phyloP scores from a whole-genome alignment of 164 flowering plant genomes.

The Stephania yunnanensis region DNA sequence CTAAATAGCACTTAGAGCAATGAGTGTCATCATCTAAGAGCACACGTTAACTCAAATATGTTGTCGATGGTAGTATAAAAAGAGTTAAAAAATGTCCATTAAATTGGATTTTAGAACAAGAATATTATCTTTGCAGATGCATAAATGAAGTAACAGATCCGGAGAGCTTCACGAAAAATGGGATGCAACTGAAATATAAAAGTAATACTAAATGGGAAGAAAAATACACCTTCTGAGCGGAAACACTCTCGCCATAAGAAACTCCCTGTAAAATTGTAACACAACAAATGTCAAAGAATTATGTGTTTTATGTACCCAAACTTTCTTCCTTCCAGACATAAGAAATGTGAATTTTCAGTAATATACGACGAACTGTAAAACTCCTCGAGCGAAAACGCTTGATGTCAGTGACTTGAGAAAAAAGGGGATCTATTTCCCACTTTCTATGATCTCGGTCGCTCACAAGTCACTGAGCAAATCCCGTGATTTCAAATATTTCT shows the following conservation, averaged over 20 bases:
- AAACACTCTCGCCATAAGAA: slow-evolving; percentile 26
- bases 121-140: no score
- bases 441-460: no score
- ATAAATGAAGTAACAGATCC: no score
- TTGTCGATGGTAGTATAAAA: no score
- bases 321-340: neutral
- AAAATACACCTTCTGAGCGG: slow-evolving; percentile 32
- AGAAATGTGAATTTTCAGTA: neutral
- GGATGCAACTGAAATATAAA: neutral
- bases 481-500: neutral
- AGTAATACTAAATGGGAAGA: neutral
- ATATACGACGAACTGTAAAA: neutral
- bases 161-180: neutral
- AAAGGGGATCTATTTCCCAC: neutral
- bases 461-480: neutral
- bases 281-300: neutral
- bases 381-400: neutral
- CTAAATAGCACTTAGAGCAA: no score
- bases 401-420: neutral
- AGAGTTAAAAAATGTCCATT: no score
- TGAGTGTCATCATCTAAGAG: no score
- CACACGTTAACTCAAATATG: no score
- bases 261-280: slow-evolving; percentile 37
- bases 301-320: neutral
- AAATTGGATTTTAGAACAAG: no score